phyloP scores from a whole-genome alignment of 2,329 filamentous ascomycete genomes.

The Bisporella sp. region DNA sequence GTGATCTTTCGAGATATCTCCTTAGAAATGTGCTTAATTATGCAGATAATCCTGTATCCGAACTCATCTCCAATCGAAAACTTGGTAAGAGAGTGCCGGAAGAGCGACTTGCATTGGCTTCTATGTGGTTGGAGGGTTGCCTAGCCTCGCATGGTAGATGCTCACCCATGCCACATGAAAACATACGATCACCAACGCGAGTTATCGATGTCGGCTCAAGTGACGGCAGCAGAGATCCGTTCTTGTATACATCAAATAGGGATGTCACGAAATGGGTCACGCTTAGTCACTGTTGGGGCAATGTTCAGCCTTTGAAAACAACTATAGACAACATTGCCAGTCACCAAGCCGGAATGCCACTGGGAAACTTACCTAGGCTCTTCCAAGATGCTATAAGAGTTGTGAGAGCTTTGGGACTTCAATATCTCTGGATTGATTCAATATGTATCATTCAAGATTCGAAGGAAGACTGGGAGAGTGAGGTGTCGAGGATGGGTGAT shows the following conservation, averaged over 20 bases:
- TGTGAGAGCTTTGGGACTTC: neutral
- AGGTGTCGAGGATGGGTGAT: neutral
- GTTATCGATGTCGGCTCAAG: constrained; percentile 6
- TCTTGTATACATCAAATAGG: neutral
- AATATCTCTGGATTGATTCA: constrained; percentile 4
- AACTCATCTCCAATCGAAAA: no score
- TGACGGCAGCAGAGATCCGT: constrained; percentile 1
- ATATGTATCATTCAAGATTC: neutral
- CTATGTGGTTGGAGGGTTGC: no score
- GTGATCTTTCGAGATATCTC: no score
- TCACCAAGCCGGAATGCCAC: neutral
- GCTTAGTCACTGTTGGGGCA: constrained; percentile 6
- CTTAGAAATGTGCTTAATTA: no score
- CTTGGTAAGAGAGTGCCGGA: no score
- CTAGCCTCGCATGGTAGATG: no score
- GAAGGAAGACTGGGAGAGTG: neutral
- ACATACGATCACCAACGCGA: constrained; percentile 1
- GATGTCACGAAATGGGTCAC: neutral
- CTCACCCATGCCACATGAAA: no score
- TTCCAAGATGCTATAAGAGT: constrained; percentile 1
- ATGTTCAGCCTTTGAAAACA: neutral
- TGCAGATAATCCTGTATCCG: no score
- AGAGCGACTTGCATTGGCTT: no score
- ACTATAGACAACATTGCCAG: neutral
- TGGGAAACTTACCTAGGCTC: neutral